Percentiles rank a stretch among this genome's conserved stretches.
Conservation (phyloP, 169 alveolate species). For the Cryptosporidium meleagridis region DNA sequence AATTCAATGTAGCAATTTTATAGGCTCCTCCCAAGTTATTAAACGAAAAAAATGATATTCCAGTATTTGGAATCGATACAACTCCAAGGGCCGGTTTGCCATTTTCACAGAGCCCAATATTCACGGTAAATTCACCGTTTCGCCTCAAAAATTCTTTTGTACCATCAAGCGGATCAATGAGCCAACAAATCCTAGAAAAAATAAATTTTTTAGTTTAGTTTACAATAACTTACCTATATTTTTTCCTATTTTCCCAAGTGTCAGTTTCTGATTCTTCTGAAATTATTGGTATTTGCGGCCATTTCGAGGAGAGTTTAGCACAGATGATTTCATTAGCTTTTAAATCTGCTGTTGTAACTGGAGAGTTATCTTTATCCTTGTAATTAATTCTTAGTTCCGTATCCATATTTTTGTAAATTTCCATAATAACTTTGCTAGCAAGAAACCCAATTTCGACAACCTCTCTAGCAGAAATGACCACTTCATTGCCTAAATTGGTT, state of each 20-base stretch:
- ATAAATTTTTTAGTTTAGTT: not conserved
- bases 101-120: conserved; percentile 75
- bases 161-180: conserved; percentile 80
- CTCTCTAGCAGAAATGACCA: conserved; percentile 33
- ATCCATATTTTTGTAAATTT: conserved; percentile 23
- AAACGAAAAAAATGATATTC: conserved; percentile 56
- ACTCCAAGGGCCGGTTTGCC: conserved; percentile 77
- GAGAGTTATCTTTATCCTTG: conserved; percentile 53
- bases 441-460: conserved; percentile 48
- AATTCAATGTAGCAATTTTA: conserved; percentile 31
- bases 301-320: conserved; percentile 40
- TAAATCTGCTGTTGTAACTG: conserved; percentile 72
- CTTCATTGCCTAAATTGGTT: not conserved
- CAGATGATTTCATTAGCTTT: conserved; percentile 63
- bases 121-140: conserved; percentile 79
- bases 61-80: conserved; percentile 76
- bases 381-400: conserved; percentile 9
- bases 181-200: conserved; percentile 68
- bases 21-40: conserved; percentile 45
- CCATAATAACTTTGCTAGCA: conserved; percentile 53
- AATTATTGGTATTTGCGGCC: conserved; percentile 76
- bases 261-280: conserved; percentile 70
- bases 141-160: conserved; percentile 79
- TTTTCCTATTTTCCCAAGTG: conserved; percentile 33
- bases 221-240: conserved; percentile 35